Evolutionary conservation across 768 basidiomycete species (phyloP).

Genomic region (Suillus ampliporus): DNA sequence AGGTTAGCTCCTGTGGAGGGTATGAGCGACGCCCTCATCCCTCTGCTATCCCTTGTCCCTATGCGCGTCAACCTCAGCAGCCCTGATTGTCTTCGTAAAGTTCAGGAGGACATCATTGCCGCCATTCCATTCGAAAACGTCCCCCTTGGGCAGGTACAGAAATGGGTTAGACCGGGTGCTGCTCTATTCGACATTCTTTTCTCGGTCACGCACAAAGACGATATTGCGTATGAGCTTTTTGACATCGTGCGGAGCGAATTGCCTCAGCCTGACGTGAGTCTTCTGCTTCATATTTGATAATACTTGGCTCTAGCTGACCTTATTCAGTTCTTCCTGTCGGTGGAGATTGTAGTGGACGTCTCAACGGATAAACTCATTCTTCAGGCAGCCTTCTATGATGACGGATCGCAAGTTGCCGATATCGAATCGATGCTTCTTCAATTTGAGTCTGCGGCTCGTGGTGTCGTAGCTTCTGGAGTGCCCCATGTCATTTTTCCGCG

Average conservation of each 20-base stretch:
- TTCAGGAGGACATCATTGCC: conserved; percentile 34
- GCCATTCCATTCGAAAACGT: conserved; percentile 36
- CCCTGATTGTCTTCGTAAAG: conserved; percentile 21
- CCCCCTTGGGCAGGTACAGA: conserved; percentile 36
- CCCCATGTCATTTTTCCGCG: conserved; percentile 1
- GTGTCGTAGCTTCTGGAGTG: conserved; percentile 18
- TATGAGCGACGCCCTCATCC: conserved; percentile 28
- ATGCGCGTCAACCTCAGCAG: conserved; percentile 27
- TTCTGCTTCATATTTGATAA: not conserved
- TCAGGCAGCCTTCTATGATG: conserved; percentile 29
- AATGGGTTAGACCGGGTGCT: conserved; percentile 32
- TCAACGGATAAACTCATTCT: conserved; percentile 21
- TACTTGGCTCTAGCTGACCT: conserved; percentile 6
- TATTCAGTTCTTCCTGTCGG: conserved; percentile 28
- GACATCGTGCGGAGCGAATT: conserved; percentile 34
- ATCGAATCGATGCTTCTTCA: conserved; percentile 27
- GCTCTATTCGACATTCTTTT: conserved; percentile 38
- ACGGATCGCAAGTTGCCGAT: conserved; percentile 20
- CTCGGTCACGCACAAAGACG: conserved; percentile 34
- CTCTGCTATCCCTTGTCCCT: conserved; percentile 36
- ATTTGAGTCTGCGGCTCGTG: conserved; percentile 32
- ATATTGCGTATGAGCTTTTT: conserved; percentile 25
- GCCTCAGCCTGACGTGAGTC: conserved; percentile 38
- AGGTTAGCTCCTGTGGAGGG: conserved; percentile 33
- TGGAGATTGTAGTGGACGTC: conserved; percentile 32